Base-by-base conservation (phyloP, 805 yeast species). In the Cyberlindnera nakhonratchasimensis region DNA sequence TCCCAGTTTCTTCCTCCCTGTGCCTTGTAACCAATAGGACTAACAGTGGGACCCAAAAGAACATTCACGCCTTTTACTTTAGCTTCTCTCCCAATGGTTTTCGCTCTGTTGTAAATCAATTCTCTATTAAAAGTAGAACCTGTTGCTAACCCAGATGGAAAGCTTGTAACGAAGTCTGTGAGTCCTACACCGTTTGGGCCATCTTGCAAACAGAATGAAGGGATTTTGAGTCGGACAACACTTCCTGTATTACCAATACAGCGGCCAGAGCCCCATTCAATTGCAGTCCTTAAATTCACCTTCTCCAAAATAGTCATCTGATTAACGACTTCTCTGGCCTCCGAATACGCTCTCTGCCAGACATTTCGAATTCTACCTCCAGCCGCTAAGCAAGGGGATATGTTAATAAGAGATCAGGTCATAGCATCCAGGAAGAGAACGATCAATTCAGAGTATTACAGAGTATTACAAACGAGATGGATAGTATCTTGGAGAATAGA, bases 1-100 rank as follows among this genome's bases (percentile, higher is more conserved):
- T 79, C 84, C 82, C 83, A 78, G 58, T 74, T 75, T 50, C 84
- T 65, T 6, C 86, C 85, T 18, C 81, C 85, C 30, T 72, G 74
- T 4, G 82, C 84, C 51, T 78, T 74, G 26, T 69, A 64, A 0
- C 85, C 86, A 33, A 79, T 67, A 10, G 85, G 85, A 0, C 83
- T 84, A 29, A 75, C 64, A 3, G 67, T 65, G 1, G 85, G 86
- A 0, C 81, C 83, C 25, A 79, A 62, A 12, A 74, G 66, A 28
- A 77, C 65, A 53, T 78, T 73, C 13, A 75, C 77, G 20, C 82
- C 82, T 53, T 78, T 79, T 4, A 55, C 61, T 47, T 67, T 69
- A 46, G 71, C 72, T 54, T 79, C 85, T 47, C 66, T 63, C 4
- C 82, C 85, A 42, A 79, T 59, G 2, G 82, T 81, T 47, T 71